These are phyloP conservation scores for Passiflora organensis DNA, from an alignment of 345 rosid genomes.

Conservation along the genomic window DNA sequence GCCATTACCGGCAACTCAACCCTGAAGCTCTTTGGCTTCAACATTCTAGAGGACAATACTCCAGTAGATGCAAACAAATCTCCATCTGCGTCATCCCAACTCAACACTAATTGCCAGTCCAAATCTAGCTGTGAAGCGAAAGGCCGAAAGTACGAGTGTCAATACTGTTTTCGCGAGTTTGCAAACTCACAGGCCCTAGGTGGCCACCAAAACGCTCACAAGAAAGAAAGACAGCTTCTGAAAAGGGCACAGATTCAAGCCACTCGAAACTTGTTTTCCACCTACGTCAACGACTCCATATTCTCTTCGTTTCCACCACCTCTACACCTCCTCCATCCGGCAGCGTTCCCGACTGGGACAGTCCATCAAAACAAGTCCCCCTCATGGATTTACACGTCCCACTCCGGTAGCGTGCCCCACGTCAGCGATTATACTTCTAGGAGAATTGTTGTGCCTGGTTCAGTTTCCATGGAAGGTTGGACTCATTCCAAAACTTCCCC, in stretches of 20 bases:
- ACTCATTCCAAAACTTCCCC: no score
- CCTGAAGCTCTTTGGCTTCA: constrained; percentile 60
- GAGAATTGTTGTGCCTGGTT: neutral
- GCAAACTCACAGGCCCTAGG: constrained; percentile 26
- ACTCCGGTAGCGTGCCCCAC: neutral
- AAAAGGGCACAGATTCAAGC: constrained; percentile 25
- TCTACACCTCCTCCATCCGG: constrained; percentile 4
- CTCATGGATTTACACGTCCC: constrained; percentile 8
- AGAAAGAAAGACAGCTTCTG: constrained; percentile 25
- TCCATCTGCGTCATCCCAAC: constrained; percentile 19
- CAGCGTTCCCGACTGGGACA: neutral
- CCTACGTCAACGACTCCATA: constrained; percentile 12
- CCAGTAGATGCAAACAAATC: constrained; percentile 8
- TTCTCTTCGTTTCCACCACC: constrained; percentile 8
- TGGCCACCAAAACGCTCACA: constrained; percentile 29
- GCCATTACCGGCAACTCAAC: constrained; percentile 23
- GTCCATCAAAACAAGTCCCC: constrained; percentile 7
- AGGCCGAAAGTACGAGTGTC: constrained; percentile 22
- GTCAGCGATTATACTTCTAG: neutral
- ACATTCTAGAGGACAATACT: constrained; percentile 36
- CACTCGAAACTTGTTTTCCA: constrained; percentile 13
- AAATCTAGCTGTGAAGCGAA: neutral
- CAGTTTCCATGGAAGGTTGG: no score
- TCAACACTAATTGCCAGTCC: constrained; percentile 10
- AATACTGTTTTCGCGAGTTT: constrained; percentile 23